A percentile compares a stretch with the other conserved stretches of the same genome.
Conservation (phyloP, 208 protist genomes). For the Acanthamoeba triangularis region DNA sequence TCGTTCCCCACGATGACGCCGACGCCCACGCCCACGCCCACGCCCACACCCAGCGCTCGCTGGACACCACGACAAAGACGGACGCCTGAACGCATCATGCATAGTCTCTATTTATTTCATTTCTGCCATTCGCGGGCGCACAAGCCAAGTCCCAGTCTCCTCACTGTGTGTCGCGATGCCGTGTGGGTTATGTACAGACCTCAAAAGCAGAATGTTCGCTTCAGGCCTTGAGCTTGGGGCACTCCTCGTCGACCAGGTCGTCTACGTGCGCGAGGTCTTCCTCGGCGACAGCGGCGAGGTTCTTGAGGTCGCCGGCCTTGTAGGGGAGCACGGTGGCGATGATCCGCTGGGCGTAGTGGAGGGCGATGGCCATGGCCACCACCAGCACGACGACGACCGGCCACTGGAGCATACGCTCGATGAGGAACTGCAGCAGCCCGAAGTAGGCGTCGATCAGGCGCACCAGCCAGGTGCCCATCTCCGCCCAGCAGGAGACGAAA, state of each 20-base stretch:
- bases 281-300: too few relatives aligned
- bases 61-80: too few relatives aligned
- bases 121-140: not conserved
- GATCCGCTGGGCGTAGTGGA: not conserved
- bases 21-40: not conserved
- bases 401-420: not conserved
- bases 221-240: too few relatives aligned
- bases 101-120: not conserved
- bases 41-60: too few relatives aligned
- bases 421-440: not conserved
- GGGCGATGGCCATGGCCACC: not conserved
- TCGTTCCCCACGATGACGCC: not conserved
- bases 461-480: not conserved
- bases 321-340: not conserved
- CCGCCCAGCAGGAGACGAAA: not conserved
- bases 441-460: not conserved
- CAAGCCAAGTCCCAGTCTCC: not conserved
- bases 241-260: too few relatives aligned
- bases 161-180: not conserved
- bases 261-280: not conserved
- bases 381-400: not conserved
- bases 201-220: too few relatives aligned
- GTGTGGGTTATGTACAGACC: too few relatives aligned
- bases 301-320: not conserved
- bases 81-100: not conserved